Base-by-base conservation (phyloP, 1,284 basidiomycete genomes). In the Dichomitus squalens region DNA sequence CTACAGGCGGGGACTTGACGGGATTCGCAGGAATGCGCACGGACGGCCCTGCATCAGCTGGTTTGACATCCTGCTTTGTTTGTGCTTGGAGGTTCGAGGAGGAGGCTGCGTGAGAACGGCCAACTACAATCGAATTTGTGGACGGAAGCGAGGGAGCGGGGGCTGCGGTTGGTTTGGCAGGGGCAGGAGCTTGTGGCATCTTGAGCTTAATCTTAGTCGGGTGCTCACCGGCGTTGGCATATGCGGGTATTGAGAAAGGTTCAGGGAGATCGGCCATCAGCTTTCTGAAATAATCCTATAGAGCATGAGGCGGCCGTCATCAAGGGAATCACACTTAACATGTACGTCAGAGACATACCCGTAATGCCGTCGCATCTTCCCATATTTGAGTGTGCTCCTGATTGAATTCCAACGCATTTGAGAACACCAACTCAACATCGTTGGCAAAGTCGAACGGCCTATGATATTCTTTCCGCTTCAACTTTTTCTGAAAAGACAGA, bases 401-500 rank as follows among this genome's bases (percentile, higher is more conserved):
- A 64, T 93, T 93, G 74, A 92, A 93, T 51, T 81, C 75, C 71
- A 93, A 80, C 3, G 95, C 95, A 70, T 98, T 98, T n/a, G 85
- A 83, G 74, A 95, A 96, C 46, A 97, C 90, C 41, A 94, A 83
- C 67, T 95, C 93, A 7, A 95, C 88, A 63, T 97, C 95, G 29
- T 84, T 83, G 51, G 90, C 89, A 68, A 96, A 95, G 36, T 91
- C 87, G 4, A 82, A 77, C 1, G 85, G 75, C 1, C 79, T 79
- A 29, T 68, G 64, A 64, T 93, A 93, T 63, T 89, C 87, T 69
- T 91, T 92, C 53, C 82, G 82, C 68, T 91, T 90, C 61, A 93
- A 75, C 46, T 79, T 82, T 84, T 87, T 90, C 90, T 93, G 47
- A 1, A 29, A 20, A 31, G 11, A 35, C 16, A 53, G 38, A 2